These are phyloP conservation scores for Parastagonospora nodorum DNA, from an alignment of 2,329 filamentous ascomycete species.

Conservation along the genomic window DNA sequence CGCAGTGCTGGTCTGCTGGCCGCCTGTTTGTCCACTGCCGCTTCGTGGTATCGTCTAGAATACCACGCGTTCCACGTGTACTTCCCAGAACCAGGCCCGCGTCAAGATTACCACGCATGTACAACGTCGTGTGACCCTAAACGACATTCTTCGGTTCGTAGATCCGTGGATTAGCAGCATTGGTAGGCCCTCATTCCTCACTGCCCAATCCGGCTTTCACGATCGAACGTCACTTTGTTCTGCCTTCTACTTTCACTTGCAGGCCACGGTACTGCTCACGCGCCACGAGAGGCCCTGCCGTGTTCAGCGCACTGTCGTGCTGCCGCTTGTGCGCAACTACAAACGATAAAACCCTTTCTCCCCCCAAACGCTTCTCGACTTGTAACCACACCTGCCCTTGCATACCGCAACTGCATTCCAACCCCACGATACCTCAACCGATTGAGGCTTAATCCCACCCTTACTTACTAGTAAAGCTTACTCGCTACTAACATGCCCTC, in stretches of 20 bases:
- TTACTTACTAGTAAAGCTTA: conserved; percentile 13
- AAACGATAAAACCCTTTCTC: conserved; percentile 5
- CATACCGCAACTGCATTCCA: conserved; percentile 3
- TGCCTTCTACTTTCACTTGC: conserved; percentile 1
- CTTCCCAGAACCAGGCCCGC: not conserved
- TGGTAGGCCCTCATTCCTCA: not conserved
- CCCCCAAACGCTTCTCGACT: not conserved
- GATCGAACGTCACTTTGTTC: conserved; percentile 1
- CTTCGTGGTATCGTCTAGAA: no score
- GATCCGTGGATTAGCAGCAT: not conserved
- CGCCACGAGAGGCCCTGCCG: conserved; percentile 4
- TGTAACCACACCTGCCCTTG: not conserved
- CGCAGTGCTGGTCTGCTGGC: not conserved
- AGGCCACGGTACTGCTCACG: conserved; percentile 4
- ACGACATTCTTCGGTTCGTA: not conserved
- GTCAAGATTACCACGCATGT: not conserved
- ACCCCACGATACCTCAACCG: not conserved
- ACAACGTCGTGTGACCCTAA: not conserved
- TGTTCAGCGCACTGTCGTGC: not conserved
- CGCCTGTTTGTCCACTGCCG: no score
- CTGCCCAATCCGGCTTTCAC: conserved; percentile 1
- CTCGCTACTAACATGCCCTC: conserved; percentile 19
- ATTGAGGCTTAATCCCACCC: not conserved
- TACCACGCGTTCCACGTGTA: not conserved
- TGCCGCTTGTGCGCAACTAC: not conserved